A percentile compares a stretch with the other conserved stretches of the same genome.
Conservation (phyloP, 1,284 basidiomycete genomes). For the Cerrena zonata region DNA sequence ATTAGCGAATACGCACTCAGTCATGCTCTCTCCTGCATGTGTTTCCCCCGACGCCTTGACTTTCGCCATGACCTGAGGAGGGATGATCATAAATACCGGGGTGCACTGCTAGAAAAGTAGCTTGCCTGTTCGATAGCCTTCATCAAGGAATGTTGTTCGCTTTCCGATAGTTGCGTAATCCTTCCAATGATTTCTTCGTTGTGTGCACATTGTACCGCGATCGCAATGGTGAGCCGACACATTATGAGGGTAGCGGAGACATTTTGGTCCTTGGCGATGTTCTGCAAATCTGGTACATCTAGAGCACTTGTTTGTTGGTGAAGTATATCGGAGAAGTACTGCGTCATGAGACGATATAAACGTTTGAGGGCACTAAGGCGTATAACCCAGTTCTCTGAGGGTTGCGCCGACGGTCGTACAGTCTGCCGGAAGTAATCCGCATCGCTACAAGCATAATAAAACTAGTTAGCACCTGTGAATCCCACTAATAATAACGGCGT, state of each 20-base stretch:
- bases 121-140: slow-evolving; percentile 78
- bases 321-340: slow-evolving; percentile 78
- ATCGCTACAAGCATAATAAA: slow-evolving; percentile 48
- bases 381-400: slow-evolving; percentile 83
- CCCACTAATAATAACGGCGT: slow-evolving; percentile 23
- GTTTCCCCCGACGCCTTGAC: slow-evolving; percentile 44
- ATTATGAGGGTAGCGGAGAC: slow-evolving; percentile 64
- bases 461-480: background rate
- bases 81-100: slow-evolving; percentile 6
- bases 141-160: slow-evolving; percentile 80
- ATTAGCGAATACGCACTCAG: slow-evolving; percentile 50
- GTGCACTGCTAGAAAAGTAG: slow-evolving; percentile 2
- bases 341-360: slow-evolving; percentile 80
- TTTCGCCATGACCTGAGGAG: slow-evolving; percentile 65
- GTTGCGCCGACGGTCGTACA: slow-evolving; percentile 48
- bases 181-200: slow-evolving; percentile 79
- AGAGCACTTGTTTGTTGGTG: slow-evolving; percentile 67
- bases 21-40: slow-evolving; percentile 57
- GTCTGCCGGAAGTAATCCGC: slow-evolving; percentile 69
- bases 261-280: slow-evolving; percentile 72
- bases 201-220: slow-evolving; percentile 85
- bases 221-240: slow-evolving; percentile 83
- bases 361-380: slow-evolving; percentile 81
- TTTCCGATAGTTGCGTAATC: slow-evolving; percentile 75
- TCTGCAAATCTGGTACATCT: slow-evolving; percentile 77